Base-by-base conservation (phyloP, 2,329 filamentous ascomycete species). In the Graphilbum sp. region DNA sequence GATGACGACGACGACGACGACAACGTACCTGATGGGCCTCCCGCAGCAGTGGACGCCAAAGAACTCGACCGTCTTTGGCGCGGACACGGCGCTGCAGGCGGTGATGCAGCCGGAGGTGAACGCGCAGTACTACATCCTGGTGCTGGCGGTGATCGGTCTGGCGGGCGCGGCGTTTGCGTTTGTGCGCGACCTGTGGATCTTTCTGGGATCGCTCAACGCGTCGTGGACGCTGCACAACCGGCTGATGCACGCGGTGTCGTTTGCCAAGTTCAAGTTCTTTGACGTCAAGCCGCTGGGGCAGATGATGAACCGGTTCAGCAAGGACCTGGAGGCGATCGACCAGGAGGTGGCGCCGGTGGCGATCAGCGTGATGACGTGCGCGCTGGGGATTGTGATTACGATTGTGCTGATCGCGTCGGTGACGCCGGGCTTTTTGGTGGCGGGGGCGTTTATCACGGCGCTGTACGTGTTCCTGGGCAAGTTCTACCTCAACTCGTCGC, bases 261-360 rank as follows among this genome's bases (percentile, higher is more conserved):
- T 87, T 47, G 90, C 90, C 23, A 88, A 86, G 54, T 96, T 98
- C 66, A 86, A 83, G 53, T 98, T 98, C 62, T 98, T 98, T 52
- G 90, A 98, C 52, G 81, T 88, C 1, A 98, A 90, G 0, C 90
- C 90, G 3, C 71, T 96, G 0, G 90, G 90, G 12, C 88, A 95
- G 58, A 69, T 98, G 50, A 96, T 96, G 79, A 98, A 98, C 58
- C 76, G 90, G 17, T 98, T 98, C 61, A 96, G 88, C 55, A 96
- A 96, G 58, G 90, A 98, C 55, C 72, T 98, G 13, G 87, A 98
- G 55, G 77, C 86, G 11, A 70, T 98, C 17, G 90, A 98, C 48
- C 90, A 98, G 54, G 90, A 98, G 56, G 83, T 98, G 41, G 87
- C 90, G 0, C 85, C 87, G 3, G 77, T 92, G 31, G 88, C 90